phyloP scores from a whole-genome alignment of 768 basidiomycete species.

The Cyathus striatus region DNA sequence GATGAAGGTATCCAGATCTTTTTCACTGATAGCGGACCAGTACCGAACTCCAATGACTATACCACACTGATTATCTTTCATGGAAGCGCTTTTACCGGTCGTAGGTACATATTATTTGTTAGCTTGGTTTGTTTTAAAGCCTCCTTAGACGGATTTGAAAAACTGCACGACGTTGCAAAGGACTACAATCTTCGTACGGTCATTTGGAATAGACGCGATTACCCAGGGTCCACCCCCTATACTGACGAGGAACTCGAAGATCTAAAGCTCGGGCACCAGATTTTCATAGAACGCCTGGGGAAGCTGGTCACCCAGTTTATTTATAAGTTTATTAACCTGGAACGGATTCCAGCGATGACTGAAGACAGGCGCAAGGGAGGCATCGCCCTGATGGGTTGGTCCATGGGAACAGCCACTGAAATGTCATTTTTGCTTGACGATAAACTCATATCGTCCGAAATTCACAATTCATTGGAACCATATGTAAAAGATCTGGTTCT shows the following conservation, averaged over 20 bases:
- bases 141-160: constrained; percentile 3
- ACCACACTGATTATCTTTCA: constrained; percentile 29
- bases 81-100: constrained; percentile 25
- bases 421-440: constrained; percentile 23
- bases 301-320: constrained; percentile 22
- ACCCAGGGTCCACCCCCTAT: constrained; percentile 26
- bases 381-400: constrained; percentile 34
- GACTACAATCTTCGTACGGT: constrained; percentile 20
- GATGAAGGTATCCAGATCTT: constrained; percentile 19
- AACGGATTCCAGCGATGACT: constrained; percentile 18
- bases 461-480: constrained; percentile 17
- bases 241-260: constrained; percentile 25
- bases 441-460: constrained; percentile 11
- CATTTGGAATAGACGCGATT: constrained; percentile 25
- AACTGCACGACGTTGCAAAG: constrained; percentile 14
- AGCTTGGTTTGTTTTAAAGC: background rate
- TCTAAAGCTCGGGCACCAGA: constrained; percentile 15
- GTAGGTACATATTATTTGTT: constrained; percentile 14
- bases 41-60: constrained; percentile 20
- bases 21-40: constrained; percentile 29
- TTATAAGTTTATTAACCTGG: constrained; percentile 17
- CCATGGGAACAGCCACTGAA: constrained; percentile 22
- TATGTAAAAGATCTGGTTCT: constrained; percentile 25
- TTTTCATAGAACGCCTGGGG: constrained; percentile 20
- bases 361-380: constrained; percentile 24